Base-by-base conservation (phyloP, 805 yeast genomes). In the Brettanomyces anomalus region DNA sequence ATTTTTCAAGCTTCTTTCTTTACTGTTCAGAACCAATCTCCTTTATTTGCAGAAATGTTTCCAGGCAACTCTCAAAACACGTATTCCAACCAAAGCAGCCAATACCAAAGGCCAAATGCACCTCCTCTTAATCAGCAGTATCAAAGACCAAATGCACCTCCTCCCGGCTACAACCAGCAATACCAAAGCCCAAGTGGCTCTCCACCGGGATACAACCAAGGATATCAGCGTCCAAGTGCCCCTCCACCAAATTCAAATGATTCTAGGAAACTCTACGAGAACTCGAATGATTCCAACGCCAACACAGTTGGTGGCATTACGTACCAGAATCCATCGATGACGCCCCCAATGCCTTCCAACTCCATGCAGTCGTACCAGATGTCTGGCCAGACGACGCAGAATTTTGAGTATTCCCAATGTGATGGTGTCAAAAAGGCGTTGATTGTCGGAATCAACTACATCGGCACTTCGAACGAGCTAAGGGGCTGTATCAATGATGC, bases 401-500 rank as follows among this genome's bases (percentile, higher is more conserved):
- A 32, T 14, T 57, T 52, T 40, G 80, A 77, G 55, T 79, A 79
- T 59, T 81, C 90, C 10, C 72, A 76, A 52, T 81, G 89, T 66
- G 64, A 74, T 4, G 94, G 95, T 13, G 68, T 70, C 30, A 73
- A 78, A 47, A 86, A 85, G 61, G 95, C 95, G 2, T 58, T 86
- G 43, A 56, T 85, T 40, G 70, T 86, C 44, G 95, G 95, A 11
- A 79, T 82, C 58, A 86, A 86, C 63, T 86, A 86, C 61, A 67
- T 75, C 46, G 88, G 88, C 5, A 63, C 81, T 3, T 60, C 58
- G 39, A 80, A 76, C 54, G 74, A 70, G 47, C 63, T 86, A 38
- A 67, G 78, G 36, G 95, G 95, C 1, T 85, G 95, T 59, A 81
- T 86, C 55, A 86, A 86, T 55, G 95, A 85, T 60, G 86, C 71